Evolutionary conservation across 2,329 filamentous ascomycete genomes (phyloP), one percentile per base, ranked within the genome.

Genomic region (Dichotomopilus funicola): DNA sequence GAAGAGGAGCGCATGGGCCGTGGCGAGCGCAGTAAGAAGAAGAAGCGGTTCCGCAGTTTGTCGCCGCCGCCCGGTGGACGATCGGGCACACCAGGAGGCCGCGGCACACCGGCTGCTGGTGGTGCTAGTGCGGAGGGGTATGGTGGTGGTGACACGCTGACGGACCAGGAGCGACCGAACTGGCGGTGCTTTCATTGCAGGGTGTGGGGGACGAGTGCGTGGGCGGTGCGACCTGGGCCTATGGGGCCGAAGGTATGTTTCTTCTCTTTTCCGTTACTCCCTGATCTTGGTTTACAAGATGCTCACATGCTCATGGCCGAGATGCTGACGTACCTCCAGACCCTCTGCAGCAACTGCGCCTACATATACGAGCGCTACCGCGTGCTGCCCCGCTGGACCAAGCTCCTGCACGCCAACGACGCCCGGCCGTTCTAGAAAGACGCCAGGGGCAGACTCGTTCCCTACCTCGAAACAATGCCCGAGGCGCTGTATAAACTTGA

Each of bases 11-110:
- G 89, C 4, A 91, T 96, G 85, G 92, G 92, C 27, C 80, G 92
- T 53, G 92, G 92, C 31, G 92, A 96, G 72, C 78, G 92, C 46
- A 94, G 88, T 64, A 97, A 96, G 79, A 95, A 95, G 78, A 96
- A 96, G 82, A 82, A 89, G 61, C 81, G 91, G 33, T 95, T 96
- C 75, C 82, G 91, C 63, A 95, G 91, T 70, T 71, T 96, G 59
- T 95, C 90, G 66, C 92, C 94, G 0, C 33, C 44, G 11, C 34
- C 45, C 9, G 73, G 85, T 10, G 46, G 81, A n/a, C 80, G 85
- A 60, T 75, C 79, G 37, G 80, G 80, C 12, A 88, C 86, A 5
- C 85, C 83, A 1, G 84, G 82, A 55, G 85, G 81, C 6, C 77
- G 91, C 55, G 88, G 88, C 9, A 96, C 91, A 1, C 91, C 91